Evolutionary conservation across 345 rosid genomes (phyloP).

Genomic region (Brassica napus): Da-Ae NC_063450.1:41252001-41252500

Average conservation of each 20-base stretch:
- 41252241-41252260: background rate
- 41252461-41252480: background rate
- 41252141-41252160: background rate
- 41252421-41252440: background rate
- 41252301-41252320: slow-evolving; percentile 16
- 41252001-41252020: too few species aligned
- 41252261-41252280: background rate
- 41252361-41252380: slow-evolving; percentile 9
- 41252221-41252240: slow-evolving; percentile 18
- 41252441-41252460: background rate
- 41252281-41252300: background rate
- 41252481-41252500: background rate
- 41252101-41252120: background rate
- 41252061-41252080: too few species aligned
- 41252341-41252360: slow-evolving; percentile 2
- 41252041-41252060: too few species aligned
- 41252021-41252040: too few species aligned
- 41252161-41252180: background rate
- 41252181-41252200: background rate
- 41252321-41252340: background rate
- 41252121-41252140: background rate
- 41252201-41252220: slow-evolving; percentile 8
- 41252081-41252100: too few species aligned
- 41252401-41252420: background rate
- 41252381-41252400: background rate